phyloP scores from a whole-genome alignment of 169 alveolate genomes.

The Plasmodium inui region DNA sequence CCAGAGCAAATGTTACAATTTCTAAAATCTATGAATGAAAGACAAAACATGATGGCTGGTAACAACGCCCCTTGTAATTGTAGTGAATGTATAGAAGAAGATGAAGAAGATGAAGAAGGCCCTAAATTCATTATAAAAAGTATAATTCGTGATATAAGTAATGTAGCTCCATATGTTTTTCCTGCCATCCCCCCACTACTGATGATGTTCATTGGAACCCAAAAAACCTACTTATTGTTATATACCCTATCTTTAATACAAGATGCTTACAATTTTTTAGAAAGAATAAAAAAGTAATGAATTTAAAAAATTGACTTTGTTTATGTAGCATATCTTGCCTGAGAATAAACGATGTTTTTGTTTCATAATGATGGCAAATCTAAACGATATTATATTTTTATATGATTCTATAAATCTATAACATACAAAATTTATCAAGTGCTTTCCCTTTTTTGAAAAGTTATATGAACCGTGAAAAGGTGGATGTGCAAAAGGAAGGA shows the following conservation, averaged over 20 bases:
- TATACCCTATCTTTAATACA: not conserved
- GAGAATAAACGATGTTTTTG: not conserved
- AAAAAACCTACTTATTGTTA: constrained; percentile 7
- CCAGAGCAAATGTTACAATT: constrained; percentile 21
- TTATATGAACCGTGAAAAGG: not conserved
- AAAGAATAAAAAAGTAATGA: not conserved
- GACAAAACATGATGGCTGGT: not conserved
- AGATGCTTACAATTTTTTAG: constrained; percentile 14
- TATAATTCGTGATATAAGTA: not conserved
- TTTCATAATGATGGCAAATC: not conserved
- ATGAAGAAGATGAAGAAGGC: not conserved
- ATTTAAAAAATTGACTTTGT: not conserved
- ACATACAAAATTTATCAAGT: not conserved
- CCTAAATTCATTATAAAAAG: not conserved
- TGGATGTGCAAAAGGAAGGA: not conserved
- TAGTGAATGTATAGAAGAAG: not conserved
- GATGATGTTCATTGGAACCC: constrained; percentile 33
- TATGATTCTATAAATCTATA: not conserved
- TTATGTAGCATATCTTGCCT: not conserved
- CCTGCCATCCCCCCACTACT: constrained; percentile 12
- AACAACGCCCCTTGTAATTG: not conserved
- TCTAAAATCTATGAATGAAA: not conserved
- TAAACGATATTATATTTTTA: not conserved
- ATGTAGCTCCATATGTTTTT: not conserved
- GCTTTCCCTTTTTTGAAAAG: not conserved